Base-by-base conservation (phyloP, 306 rosid species). In the Mimosa pudica region DNA sequence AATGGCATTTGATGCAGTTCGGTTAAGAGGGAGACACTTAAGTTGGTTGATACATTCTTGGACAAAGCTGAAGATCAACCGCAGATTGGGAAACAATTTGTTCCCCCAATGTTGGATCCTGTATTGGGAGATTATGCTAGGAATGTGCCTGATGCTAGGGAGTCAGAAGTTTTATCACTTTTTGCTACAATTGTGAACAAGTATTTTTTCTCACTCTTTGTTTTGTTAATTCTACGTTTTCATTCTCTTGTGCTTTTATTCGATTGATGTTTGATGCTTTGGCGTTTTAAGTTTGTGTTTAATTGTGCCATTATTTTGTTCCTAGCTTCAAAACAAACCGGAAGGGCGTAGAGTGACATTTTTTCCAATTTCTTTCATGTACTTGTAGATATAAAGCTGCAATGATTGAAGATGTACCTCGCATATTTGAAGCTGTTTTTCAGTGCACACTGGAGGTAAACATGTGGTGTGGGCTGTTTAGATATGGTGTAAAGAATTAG, bases 81-180 rank as follows among this genome's bases (percentile, higher is more conserved):
- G 57, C 99, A 91, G 76, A 96, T 90, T 71, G 99, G 99, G 70
- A 96, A 91, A 71, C 99, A 96, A 66, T 93, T 96, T 89, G 99
- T 96, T 84, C 97, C 99, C 33, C 99, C 99, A 3, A 96, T 96
- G 99, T 87, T 96, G 96, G 99, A 96, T 89, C 98, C 98, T 10
- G 97, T 96, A 65, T 94, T 96, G 7, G 96, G 93, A 76, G 99
- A 96, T 85, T 96, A 96, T 61, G 94, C 98, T 36, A 89, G 99
- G 87, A 96, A 96, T 89, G 89, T 93, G 80, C 98, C 99, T 68
- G 99, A 96, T 87, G 99, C 99, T 32, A 89, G 99, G 82, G 99
- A 96, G 80, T 93, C 99, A 0, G 99, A 96, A 87, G 99, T 96
- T 75, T 79, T 96, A 75, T 96, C 99, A 38, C 97, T 95, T 72